Evolutionary conservation across 345 rosid genomes (phyloP), one percentile per base, ranked within the genome.

Genomic region (Heritiera littoralis): DNA sequence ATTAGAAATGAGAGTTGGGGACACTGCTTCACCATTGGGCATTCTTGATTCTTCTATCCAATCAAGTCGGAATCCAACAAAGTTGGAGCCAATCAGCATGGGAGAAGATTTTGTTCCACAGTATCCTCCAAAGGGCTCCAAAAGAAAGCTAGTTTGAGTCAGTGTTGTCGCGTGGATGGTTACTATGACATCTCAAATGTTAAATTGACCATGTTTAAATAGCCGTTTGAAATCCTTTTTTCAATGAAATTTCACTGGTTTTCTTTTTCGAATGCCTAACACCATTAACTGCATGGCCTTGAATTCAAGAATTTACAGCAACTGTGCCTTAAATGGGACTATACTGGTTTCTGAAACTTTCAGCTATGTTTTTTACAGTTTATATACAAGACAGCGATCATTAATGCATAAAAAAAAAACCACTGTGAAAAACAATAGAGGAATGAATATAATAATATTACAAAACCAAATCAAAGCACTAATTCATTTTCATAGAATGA

Each of bases 361-460:
- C 28, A 14, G 55, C 55, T 69, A 69, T 46, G 30, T 49, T 48
- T 40, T n/a, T 30, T 13, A 30, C 45, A 52, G 35, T 9, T 18
- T 6, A 68, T 45, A 43, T 20, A 49, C 41, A 49, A 30, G 17
- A 52, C 60, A 72, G 17, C 46, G 51, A 51, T 72, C 75, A 51
- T 35, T 30, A 13, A 64, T 32, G 30, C 61, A 72, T 35, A 43
- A 67, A 13, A 41, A 30, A n/a, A 1, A 5, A 43, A n/a, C 14
- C 18, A 18, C 12, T 30, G 41, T 18, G 51, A 40, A 66, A 66
- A 66, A 41, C 3, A 9, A 3, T 8, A 30, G 45, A 23, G 3
- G 10, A 52, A 72, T 72, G 75, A 72, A 72, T 72, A 72, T 15
- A 51, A 51, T 30, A 17, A 72, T 23, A 72, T 17, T 30, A 51